These are phyloP conservation scores for Globisporangium okanoganense DNA, from an alignment of 352 stramenopile species.

Conservation along the genomic window DNA sequence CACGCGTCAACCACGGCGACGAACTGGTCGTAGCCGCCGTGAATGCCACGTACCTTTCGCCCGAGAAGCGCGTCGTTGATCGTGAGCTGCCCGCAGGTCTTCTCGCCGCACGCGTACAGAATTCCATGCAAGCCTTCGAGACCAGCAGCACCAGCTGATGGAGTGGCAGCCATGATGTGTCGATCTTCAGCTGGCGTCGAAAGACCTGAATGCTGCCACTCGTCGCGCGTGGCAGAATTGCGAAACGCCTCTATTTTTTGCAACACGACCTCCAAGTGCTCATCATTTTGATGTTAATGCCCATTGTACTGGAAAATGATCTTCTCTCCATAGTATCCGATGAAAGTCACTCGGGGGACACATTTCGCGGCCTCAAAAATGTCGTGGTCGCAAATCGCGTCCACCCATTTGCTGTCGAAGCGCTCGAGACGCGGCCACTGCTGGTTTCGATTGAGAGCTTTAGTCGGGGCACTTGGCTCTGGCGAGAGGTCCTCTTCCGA, in stretches of 20 bases:
- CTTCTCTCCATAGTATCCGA: conserved; percentile 24
- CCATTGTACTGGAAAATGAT: background rate
- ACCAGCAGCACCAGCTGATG: background rate
- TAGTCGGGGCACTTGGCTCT: background rate
- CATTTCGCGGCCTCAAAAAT: conserved; percentile 1
- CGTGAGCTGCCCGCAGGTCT: conserved; percentile 24
- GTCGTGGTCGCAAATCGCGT: conserved; percentile 17
- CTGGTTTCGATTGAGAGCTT: background rate
- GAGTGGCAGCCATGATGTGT: background rate
- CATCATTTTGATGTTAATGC: background rate
- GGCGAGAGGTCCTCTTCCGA: conserved; percentile 1
- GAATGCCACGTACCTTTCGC: conserved; percentile 48
- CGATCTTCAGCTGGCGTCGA: background rate
- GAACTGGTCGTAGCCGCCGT: conserved; percentile 42
- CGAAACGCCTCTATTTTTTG: background rate
- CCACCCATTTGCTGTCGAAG: conserved; percentile 25
- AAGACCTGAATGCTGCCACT: background rate
- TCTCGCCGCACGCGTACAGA: conserved; percentile 42
- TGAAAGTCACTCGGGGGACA: conserved; percentile 3
- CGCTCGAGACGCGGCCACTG: conserved; percentile 14
- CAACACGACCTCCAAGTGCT: background rate
- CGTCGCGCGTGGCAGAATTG: background rate
- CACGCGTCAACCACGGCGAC: conserved; percentile 49
- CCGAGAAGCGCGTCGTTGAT: conserved; percentile 32
- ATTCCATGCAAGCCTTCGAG: conserved; percentile 42